These are phyloP conservation scores for Colletotrichum sp. DNA, from an alignment of 2,329 filamentous ascomycete genomes.

Conservation along the genomic window DNA sequence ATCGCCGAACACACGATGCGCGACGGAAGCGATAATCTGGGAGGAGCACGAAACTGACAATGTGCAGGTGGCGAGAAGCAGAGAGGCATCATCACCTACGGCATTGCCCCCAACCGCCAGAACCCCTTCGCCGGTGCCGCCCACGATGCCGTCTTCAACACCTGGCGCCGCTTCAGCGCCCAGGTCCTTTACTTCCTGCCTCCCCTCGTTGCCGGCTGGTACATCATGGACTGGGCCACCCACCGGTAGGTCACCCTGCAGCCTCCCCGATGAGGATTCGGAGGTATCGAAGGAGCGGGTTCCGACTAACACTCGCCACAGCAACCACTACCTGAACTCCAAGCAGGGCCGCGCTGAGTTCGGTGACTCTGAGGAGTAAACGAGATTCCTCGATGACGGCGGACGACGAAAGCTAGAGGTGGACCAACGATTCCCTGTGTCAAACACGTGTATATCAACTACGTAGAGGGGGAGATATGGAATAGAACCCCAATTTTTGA, in stretches of 20 bases:
- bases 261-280: background rate
- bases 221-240: conserved; percentile 86
- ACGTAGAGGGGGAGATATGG: conserved; percentile 31
- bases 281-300: background rate
- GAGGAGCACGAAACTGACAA: conserved; percentile 1
- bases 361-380: conserved; percentile 44
- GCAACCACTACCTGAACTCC: conserved; percentile 83
- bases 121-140: conserved; percentile 79
- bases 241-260: conserved; percentile 70
- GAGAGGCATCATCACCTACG: conserved; percentile 73
- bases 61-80: conserved; percentile 61
- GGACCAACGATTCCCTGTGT: conserved; percentile 46
- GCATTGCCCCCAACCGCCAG: conserved; percentile 86
- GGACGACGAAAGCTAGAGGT: conserved; percentile 29
- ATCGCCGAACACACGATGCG: background rate
- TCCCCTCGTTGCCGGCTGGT: conserved; percentile 79
- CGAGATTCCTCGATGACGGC: background rate
- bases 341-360: conserved; percentile 72
- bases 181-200: conserved; percentile 92
- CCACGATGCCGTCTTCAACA: conserved; percentile 93
- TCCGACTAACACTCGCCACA: conserved; percentile 36
- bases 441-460: conserved; percentile 32
- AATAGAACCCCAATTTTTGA: conserved; percentile 35
- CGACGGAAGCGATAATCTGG: background rate
- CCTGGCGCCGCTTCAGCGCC: conserved; percentile 81